These are phyloP conservation scores for Trichosporon sp. DNA, from an alignment of 1,284 basidiomycete genomes.

Conservation along the genomic window DNA sequence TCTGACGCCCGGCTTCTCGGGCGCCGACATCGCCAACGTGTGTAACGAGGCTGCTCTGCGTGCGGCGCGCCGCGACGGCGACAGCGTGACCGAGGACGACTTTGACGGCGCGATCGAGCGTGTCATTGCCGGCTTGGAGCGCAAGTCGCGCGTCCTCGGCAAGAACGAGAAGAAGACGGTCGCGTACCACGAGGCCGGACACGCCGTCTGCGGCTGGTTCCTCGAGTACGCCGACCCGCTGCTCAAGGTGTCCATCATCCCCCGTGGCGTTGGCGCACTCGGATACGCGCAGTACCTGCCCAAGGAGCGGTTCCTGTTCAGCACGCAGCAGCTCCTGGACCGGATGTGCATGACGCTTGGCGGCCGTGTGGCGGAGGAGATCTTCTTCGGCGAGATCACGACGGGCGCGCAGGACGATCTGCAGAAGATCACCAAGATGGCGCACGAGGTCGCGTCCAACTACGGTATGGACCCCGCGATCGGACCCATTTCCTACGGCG, in stretches of 20 bases:
- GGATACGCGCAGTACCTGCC: slow-evolving; percentile 98
- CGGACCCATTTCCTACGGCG: slow-evolving; percentile 93
- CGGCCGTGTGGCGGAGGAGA: slow-evolving; percentile 95
- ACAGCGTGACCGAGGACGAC: slow-evolving; percentile 78
- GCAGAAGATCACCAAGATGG: slow-evolving; percentile 97
- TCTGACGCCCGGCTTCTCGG: slow-evolving; percentile 95
- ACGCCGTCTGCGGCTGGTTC: slow-evolving; percentile 98
- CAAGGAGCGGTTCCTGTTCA: slow-evolving; percentile 92
- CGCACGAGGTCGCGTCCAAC: slow-evolving; percentile 87
- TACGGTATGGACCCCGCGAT: slow-evolving; percentile 96
- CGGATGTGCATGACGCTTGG: slow-evolving; percentile 99
- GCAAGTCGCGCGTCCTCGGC: slow-evolving; percentile 90
- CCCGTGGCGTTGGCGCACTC: slow-evolving; percentile 90
- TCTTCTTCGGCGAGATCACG: slow-evolving; percentile 96
- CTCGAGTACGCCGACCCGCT: slow-evolving; percentile 95
- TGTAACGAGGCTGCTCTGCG: slow-evolving; percentile 97
- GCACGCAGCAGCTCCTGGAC: slow-evolving; percentile 91
- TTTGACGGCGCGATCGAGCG: slow-evolving; percentile 98
- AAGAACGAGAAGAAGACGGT: slow-evolving; percentile 98
- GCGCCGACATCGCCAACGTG: slow-evolving; percentile 98
- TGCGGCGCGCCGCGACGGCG: slow-evolving; percentile 81
- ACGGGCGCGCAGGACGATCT: slow-evolving; percentile 97
- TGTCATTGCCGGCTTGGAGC: slow-evolving; percentile 94
- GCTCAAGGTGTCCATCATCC: slow-evolving; percentile 98
- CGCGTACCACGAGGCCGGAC: slow-evolving; percentile 98